phyloP scores from a whole-genome alignment of 2,329 filamentous ascomycete species.

The Dactylonectria macrodidyma region DNA sequence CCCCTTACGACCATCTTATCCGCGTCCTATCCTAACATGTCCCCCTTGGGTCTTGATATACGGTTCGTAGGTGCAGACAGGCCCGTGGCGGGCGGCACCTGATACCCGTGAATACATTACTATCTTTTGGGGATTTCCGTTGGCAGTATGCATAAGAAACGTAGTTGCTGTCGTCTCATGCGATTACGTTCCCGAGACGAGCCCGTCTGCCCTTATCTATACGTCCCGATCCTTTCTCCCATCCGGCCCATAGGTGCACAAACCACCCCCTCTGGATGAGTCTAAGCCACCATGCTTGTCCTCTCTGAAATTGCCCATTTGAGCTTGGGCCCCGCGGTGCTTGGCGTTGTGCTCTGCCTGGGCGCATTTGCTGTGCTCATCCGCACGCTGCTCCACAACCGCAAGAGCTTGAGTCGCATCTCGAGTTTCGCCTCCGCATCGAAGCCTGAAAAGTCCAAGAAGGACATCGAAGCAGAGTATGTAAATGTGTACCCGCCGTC shows the following conservation, averaged over 20 bases:
- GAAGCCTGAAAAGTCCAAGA: slow-evolving; percentile 37
- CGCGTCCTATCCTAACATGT: slow-evolving; percentile 17
- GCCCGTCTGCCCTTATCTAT: not conserved
- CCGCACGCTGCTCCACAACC: slow-evolving; percentile 36
- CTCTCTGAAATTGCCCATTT: slow-evolving; percentile 16
- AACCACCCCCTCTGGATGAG: not conserved
- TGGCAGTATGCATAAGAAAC: slow-evolving; percentile 17
- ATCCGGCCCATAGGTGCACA: not conserved
- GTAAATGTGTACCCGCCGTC: slow-evolving; percentile 47
- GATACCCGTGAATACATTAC: not conserved
- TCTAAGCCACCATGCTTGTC: slow-evolving; percentile 9
- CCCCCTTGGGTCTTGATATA: slow-evolving; percentile 20
- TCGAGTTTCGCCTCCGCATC: slow-evolving; percentile 21
- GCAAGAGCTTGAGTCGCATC: slow-evolving; percentile 32
- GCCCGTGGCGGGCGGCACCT: not conserved
- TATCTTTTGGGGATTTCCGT: not conserved
- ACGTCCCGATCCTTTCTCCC: not conserved
- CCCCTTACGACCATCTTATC: too few relatives aligned
- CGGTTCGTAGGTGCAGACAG: not conserved
- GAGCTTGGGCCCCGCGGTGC: slow-evolving; percentile 11
- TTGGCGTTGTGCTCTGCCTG: slow-evolving; percentile 21
- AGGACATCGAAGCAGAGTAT: slow-evolving; percentile 40
- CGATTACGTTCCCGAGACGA: slow-evolving; percentile 1
- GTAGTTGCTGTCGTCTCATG: slow-evolving; percentile 12
- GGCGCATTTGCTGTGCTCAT: slow-evolving; percentile 32